Evolutionary conservation across 768 basidiomycete species (phyloP).

Genomic region (Boletales sp.): DNA sequence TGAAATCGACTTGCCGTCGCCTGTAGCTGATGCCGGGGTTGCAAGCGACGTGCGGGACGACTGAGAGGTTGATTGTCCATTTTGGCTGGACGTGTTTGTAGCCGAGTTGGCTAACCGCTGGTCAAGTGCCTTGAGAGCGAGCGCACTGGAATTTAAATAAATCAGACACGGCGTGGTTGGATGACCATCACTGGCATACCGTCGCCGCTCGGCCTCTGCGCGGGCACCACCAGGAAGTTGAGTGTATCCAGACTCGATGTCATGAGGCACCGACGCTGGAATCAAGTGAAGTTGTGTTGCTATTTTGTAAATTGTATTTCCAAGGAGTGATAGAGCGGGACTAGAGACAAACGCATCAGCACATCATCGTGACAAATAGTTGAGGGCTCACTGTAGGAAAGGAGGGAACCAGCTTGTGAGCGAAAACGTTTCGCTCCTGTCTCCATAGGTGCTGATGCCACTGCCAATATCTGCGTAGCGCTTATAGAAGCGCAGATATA

Average conservation of each 20-base stretch:
- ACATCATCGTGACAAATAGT: background rate
- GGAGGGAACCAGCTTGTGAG: conserved; percentile 97
- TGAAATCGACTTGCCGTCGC: conserved; percentile 24
- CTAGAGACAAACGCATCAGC: conserved; percentile 37
- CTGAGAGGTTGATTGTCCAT: conserved; percentile 27
- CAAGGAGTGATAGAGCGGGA: conserved; percentile 63
- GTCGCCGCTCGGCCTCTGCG: conserved; percentile 93
- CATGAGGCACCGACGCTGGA: conserved; percentile 50
- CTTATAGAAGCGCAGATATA: conserved; percentile 97
- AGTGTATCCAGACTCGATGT: conserved; percentile 73
- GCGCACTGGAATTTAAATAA: conserved; percentile 54
- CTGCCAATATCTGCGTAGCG: conserved; percentile 66
- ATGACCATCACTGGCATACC: conserved; percentile 45
- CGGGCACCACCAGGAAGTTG: conserved; percentile 84
- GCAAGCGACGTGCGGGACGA: conserved; percentile 25
- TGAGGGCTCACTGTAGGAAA: conserved; percentile 73
- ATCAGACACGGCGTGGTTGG: conserved; percentile 1
- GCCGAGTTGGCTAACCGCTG: conserved; percentile 75
- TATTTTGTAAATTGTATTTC: conserved; percentile 63
- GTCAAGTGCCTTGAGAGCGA: conserved; percentile 96
- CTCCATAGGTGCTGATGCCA: conserved; percentile 76
- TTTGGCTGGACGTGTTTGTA: conserved; percentile 28
- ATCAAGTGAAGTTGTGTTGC: conserved; percentile 74
- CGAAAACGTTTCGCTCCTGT: conserved; percentile 94
- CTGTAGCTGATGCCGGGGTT: conserved; percentile 32